Evolutionary conservation across 148 eudicot genomes (phyloP).

Genomic region (Beta vulgaris): DNA sequence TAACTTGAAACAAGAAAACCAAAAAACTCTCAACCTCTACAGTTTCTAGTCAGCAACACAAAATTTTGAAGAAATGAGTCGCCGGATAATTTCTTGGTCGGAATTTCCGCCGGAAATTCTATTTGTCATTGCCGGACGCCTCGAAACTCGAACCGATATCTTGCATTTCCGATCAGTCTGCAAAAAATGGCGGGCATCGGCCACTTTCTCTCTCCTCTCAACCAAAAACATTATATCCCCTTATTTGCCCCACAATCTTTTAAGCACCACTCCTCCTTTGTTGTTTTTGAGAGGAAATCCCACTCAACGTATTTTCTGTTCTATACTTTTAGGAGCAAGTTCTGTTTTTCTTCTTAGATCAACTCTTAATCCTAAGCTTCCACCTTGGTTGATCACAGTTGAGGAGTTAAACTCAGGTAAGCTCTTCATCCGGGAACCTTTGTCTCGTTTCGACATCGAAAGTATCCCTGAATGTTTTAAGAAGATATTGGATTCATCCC

Average conservation of each 20-base stretch:
- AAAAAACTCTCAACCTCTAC: not conserved
- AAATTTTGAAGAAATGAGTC: too few relatives aligned
- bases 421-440: not conserved
- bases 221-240: not conserved
- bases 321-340: not conserved
- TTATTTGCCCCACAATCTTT: not conserved
- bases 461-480: not conserved
- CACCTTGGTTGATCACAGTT: conserved; percentile 8
- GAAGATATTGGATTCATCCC: not conserved
- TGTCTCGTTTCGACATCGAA: not conserved
- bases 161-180: not conserved
- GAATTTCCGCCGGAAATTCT: not conserved
- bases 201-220: not conserved
- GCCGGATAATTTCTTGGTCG: not conserved
- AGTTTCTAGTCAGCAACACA: too few relatives aligned
- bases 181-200: not conserved
- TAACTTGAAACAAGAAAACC: too few relatives aligned
- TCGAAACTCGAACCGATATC: not conserved
- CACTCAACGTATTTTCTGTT: not conserved
- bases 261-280: not conserved
- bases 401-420: conserved; percentile 16
- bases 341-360: not conserved
- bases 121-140: not conserved
- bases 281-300: not conserved
- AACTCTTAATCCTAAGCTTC: not conserved